Evolutionary conservation across 2,329 filamentous ascomycete genomes (phyloP).

Genomic region (Kalmusia sp.): DNA sequence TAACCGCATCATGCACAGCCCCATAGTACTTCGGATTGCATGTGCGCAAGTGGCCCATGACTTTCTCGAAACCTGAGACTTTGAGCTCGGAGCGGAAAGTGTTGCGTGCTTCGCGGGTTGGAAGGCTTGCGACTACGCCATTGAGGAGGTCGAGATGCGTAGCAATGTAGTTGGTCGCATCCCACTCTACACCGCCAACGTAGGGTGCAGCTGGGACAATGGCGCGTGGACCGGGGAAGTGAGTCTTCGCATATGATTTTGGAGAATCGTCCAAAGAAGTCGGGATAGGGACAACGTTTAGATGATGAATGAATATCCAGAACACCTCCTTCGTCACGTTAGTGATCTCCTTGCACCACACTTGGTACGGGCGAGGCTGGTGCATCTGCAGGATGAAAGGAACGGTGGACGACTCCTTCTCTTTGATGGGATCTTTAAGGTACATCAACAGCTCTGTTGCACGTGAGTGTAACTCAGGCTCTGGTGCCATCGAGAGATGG

Average conservation of each 20-base stretch:
- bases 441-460: slow-evolving; percentile 79
- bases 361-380: slow-evolving; percentile 82
- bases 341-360: slow-evolving; percentile 92
- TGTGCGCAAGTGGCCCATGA: slow-evolving; percentile 81
- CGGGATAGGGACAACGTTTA: slow-evolving; percentile 80
- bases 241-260: slow-evolving; percentile 61
- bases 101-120: slow-evolving; percentile 75
- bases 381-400: slow-evolving; percentile 91
- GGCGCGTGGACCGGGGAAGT: slow-evolving; percentile 85
- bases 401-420: slow-evolving; percentile 77
- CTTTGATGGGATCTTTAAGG: slow-evolving; percentile 75
- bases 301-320: slow-evolving; percentile 96
- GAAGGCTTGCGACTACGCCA: slow-evolving; percentile 82
- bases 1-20: slow-evolving; percentile 84
- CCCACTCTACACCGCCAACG: slow-evolving; percentile 97
- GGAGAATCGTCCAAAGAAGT: slow-evolving; percentile 37
- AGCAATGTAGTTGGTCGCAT: slow-evolving; percentile 94
- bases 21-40: slow-evolving; percentile 99
- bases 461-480: slow-evolving; percentile 68
- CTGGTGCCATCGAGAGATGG: slow-evolving; percentile 72
- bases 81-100: slow-evolving; percentile 76
- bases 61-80: slow-evolving; percentile 88
- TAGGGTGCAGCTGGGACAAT: slow-evolving; percentile 95
- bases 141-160: slow-evolving; percentile 93
- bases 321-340: slow-evolving; percentile 98